These are phyloP conservation scores for Lasiosphaeriaceae sp. DNA, from an alignment of 495 filamentous ascomycete species.

Conservation along the genomic window DNA sequence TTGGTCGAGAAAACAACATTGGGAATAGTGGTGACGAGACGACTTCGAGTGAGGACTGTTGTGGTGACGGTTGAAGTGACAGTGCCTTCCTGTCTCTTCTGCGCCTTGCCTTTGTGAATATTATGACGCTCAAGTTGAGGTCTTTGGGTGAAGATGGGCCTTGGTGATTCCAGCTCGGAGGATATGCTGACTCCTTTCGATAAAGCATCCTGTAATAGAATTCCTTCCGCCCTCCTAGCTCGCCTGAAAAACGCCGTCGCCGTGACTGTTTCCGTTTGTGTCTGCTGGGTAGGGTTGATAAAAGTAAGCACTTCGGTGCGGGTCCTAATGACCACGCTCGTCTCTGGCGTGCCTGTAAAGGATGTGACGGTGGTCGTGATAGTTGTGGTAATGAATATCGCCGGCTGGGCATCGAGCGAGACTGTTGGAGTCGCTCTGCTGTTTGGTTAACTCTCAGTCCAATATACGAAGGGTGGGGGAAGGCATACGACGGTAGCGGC, in stretches of 20 bases:
- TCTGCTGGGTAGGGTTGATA: slow-evolving; percentile 12
- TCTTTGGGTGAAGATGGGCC: too few species aligned
- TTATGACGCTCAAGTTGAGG: not conserved
- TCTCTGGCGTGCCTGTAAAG: slow-evolving; percentile 4
- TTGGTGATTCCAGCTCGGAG: too few species aligned
- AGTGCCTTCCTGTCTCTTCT: slow-evolving; percentile 6
- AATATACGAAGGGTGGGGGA: not conserved
- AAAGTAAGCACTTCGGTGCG: slow-evolving; percentile 13
- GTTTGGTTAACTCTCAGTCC: not conserved
- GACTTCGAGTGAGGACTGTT: slow-evolving; percentile 7
- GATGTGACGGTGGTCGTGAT: slow-evolving; percentile 12
- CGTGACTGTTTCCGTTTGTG: slow-evolving; percentile 16
- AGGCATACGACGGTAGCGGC: slow-evolving; percentile 1
- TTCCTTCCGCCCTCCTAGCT: not conserved
- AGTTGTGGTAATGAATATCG: slow-evolving; percentile 15
- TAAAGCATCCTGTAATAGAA: not conserved
- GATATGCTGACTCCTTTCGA: too few species aligned
- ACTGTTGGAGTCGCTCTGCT: not conserved
- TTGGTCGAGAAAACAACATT: slow-evolving; percentile 23
- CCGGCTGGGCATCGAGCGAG: not conserved
- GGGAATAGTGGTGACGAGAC: slow-evolving; percentile 12
- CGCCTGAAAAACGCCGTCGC: slow-evolving; percentile 10
- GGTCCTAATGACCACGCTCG: slow-evolving; percentile 11
- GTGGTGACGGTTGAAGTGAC: slow-evolving; percentile 18
- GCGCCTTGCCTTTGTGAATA: not conserved